phyloP scores from a whole-genome alignment of 1,284 basidiomycete species.

The Cutaneotrichosporon mucoides region DNA sequence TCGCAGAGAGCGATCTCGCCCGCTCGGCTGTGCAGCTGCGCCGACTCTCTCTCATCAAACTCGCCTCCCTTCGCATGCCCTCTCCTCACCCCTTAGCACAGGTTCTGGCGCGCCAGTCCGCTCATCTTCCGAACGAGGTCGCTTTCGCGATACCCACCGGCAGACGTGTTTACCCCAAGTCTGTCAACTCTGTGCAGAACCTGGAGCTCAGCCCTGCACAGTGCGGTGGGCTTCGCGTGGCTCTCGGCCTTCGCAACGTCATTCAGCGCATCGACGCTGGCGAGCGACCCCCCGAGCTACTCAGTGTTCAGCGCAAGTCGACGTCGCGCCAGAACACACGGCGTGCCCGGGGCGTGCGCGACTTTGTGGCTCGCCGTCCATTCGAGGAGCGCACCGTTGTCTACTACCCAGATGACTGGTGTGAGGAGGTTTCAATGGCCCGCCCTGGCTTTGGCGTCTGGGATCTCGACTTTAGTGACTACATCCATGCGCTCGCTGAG shows the following conservation, averaged over 20 bases:
- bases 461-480: conserved; percentile 40
- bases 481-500: conserved; percentile 34
- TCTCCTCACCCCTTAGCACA: conserved; percentile 43
- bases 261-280: conserved; percentile 32
- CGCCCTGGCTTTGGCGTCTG: conserved; percentile 39
- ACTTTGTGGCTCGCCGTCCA: conserved; percentile 39
- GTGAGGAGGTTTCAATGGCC: conserved; percentile 38
- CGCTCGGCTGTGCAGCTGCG: conserved; percentile 31
- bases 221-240: conserved; percentile 27
- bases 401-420: conserved; percentile 28
- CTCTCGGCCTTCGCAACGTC: conserved; percentile 28
- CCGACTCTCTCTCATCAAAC: conserved; percentile 33
- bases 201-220: conserved; percentile 30
- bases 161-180: conserved; percentile 37
- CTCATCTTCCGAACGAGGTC: conserved; percentile 40
- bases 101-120: conserved; percentile 31
- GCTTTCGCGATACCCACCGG: conserved; percentile 37
- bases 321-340: conserved; percentile 11
- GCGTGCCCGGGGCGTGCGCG: conserved; percentile 33
- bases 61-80: conserved; percentile 34
- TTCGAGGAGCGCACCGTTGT: conserved; percentile 42
- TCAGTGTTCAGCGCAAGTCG: conserved; percentile 7
- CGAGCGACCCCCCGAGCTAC: conserved; percentile 20
- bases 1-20: conserved; percentile 9
- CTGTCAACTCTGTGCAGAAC: conserved; percentile 26